Base-by-base conservation (phyloP, 345 rosid species). In the Pugionium cornutum region DNA sequence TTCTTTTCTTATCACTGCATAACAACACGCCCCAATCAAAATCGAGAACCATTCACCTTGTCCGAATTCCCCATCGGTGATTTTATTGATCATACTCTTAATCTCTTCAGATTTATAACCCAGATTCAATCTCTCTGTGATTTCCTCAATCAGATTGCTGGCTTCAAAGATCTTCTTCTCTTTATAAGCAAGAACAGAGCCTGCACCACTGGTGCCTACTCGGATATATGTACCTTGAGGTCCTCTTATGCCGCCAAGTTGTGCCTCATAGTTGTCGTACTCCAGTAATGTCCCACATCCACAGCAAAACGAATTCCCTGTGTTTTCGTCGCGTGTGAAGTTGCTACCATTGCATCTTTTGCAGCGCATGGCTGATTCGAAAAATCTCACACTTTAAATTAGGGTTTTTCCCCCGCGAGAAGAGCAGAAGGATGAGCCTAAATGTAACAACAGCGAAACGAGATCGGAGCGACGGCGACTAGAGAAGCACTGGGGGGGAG, bases 121-220 rank as follows among this genome's bases (percentile, higher is more conserved):
- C 18, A 86, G 58, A 41, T 80, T 71, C 11, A 89, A 37, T 46
- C 52, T 67, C 8, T 36, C 66, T 7, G 75, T 35, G 11, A 81
- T 29, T 2, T 63, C 76, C 0, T 80, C 74, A 31, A 89, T 85
- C 37, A 80, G 4, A 2, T 82, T 78, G 4, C 66, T 58, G 5
- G 97, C 92, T 30, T 88, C 86, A 40, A 44, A 86, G 30, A 89
- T 61, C 58, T 88, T 87, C 56, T 80, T 88, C 0, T 89, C 97
- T 27, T 57, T 76, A 69, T 84, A 87, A 33, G 62, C 70, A 6
- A 80, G 68, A 9, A 11, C 39, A 45, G 84, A 54, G 41, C 96
- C 96, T 6, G 48, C 64, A 56, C 98, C 96, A 27, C 68, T 57
- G n/a, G 82, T 70, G 9, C 97, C 96, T 9, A 84, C 58, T 27